Conservation (phyloP, 2,329 filamentous ascomycete species). For the Blastomyces silverae region DNA sequence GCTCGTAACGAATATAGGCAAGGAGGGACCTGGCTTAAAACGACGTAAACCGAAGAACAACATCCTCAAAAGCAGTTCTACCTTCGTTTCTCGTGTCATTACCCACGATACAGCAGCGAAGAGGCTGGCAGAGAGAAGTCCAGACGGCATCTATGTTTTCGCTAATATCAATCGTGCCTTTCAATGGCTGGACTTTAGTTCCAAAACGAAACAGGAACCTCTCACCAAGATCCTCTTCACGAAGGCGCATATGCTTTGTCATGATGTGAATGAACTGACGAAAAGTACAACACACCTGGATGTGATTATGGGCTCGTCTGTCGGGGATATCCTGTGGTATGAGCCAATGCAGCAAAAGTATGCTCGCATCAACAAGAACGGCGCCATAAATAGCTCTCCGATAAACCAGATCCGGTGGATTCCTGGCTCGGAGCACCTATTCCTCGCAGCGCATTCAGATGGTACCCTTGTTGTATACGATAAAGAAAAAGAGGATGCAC, state of each 20-base stretch:
- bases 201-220: slow-evolving; percentile 66
- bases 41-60: slow-evolving; percentile 94
- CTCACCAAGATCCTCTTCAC: slow-evolving; percentile 95
- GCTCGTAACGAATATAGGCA: slow-evolving; percentile 55
- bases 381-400: slow-evolving; percentile 76
- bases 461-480: slow-evolving; percentile 90
- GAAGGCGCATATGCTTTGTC: slow-evolving; percentile 88
- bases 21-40: slow-evolving; percentile 61
- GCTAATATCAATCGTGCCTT: slow-evolving; percentile 93
- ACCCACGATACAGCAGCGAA: slow-evolving; percentile 75
- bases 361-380: slow-evolving; percentile 92
- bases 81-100: slow-evolving; percentile 95
- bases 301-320: slow-evolving; percentile 90
- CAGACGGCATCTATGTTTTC: slow-evolving; percentile 80
- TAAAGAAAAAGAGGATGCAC: slow-evolving; percentile 88
- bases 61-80: slow-evolving; percentile 96
- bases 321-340: slow-evolving; percentile 97
- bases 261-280: slow-evolving; percentile 81
- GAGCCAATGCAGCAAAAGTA: slow-evolving; percentile 96
- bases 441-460: slow-evolving; percentile 86
- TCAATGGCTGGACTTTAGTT: slow-evolving; percentile 89
- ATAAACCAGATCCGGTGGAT: slow-evolving; percentile 89
- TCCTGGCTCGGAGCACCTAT: slow-evolving; percentile 85
- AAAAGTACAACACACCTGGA: slow-evolving; percentile 77
- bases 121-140: slow-evolving; percentile 68